Evolutionary conservation across 2,329 filamentous ascomycete genomes (phyloP), one percentile per base, ranked within the genome.

Genomic region (Catunica adiposa): DNA sequence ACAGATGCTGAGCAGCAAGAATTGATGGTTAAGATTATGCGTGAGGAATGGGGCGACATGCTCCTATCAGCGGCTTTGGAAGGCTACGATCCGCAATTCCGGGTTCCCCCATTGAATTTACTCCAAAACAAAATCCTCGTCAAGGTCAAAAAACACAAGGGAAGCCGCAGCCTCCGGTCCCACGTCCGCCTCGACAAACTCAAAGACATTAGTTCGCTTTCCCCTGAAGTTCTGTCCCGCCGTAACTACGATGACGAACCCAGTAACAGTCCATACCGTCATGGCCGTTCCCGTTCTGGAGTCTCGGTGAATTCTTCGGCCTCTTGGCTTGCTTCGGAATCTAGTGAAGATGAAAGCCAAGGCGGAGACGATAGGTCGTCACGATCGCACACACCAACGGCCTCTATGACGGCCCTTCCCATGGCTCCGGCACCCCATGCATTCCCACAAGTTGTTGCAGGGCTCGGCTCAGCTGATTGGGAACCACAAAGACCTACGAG

Each of bases 1-100:
- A 84, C 88, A 14, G 79, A 83, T 59, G 71, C 76, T 1, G 80
- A 86, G 54, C 90, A 97, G 67, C 92, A 98, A 67, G 81, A 88
- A 60, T 77, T 85, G 53, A 96, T 97, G 86, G 89, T 95, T 9
- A 78, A 86, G 56, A 94, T 97, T 60, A 96, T 98, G 84, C 82
- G 82, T 61, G 81, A 95, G 61, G 84, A 86, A 60, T 98, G 89
- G 89, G 78, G 76, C 42, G 82, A 78, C 0, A 70, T 84, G 62
- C 73, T 97, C 4, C 73, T 96, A 9, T 82, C 87, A 22, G 63
- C 69, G 54, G 70, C 70, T 38, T 74, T 69, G 20, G 72, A 76
- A 20, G 68, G 72, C 62, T 70, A 71, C 61, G 66, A 79, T 64
- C 72, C 80, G 0, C 70, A 67, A 14, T 71, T 76, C 56, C 70